A percentile compares a stretch with the other conserved stretches of the same genome.
These are phyloP conservation scores for Aspergillus persii DNA, from an alignment of 2,329 filamentous ascomycete genomes.

Conservation along the genomic window DNA sequence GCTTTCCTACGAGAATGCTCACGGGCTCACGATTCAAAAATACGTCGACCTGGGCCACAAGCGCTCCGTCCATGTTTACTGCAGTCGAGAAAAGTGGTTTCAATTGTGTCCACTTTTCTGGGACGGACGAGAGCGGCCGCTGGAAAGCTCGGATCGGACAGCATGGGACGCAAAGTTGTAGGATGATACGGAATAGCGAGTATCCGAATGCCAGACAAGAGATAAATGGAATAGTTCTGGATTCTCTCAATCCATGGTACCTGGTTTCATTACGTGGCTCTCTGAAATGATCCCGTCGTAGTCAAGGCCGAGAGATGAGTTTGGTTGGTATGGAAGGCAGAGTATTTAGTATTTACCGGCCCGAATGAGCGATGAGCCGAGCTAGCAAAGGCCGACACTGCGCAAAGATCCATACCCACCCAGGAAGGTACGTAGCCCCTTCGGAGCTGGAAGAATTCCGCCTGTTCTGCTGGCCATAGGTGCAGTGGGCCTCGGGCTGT, in stretches of 20 bases:
- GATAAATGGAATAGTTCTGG: background rate
- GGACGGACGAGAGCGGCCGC: conserved; percentile 46
- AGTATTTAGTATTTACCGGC: too few species aligned
- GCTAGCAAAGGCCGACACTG: too few species aligned
- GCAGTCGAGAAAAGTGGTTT: conserved; percentile 67
- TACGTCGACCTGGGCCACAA: conserved; percentile 72
- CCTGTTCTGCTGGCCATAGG: background rate
- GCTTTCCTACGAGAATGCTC: conserved; percentile 70
- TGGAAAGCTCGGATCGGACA: conserved; percentile 46
- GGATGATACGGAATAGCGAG: background rate
- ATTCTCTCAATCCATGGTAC: background rate
- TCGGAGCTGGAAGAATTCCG: background rate
- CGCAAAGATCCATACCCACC: background rate
- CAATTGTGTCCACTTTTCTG: conserved; percentile 54
- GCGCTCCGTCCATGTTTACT: conserved; percentile 65
- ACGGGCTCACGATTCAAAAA: conserved; percentile 70
- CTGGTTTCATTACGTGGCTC: background rate
- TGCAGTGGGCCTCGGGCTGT: background rate
- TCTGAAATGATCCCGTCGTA: background rate
- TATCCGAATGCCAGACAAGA: background rate
- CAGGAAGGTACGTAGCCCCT: background rate
- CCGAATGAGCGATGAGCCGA: too few species aligned
- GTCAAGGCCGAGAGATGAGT: background rate
- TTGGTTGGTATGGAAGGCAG: too few species aligned
- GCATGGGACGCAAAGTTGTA: conserved; percentile 50